A percentile compares a stretch with the other conserved stretches of the same genome.
phyloP scores from a whole-genome alignment of 78 protist genomes.

The Chrysochromulina parva region DNA sequence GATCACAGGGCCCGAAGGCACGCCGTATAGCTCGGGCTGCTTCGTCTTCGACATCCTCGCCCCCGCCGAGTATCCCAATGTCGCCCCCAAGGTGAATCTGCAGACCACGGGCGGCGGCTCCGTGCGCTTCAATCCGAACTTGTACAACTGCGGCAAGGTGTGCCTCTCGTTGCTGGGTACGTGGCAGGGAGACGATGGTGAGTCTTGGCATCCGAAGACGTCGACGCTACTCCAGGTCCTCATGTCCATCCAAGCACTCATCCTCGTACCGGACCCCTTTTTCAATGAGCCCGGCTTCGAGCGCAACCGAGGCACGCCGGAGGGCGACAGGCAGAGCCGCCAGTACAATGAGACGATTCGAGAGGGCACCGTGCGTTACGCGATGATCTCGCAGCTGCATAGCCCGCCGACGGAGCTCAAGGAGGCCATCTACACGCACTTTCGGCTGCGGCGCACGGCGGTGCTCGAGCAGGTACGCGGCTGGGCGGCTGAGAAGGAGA shows the following conservation, averaged over 20 bases:
- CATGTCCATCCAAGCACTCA: conserved; percentile 79
- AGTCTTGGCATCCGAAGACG: conserved; percentile 68
- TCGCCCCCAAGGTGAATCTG: conserved; percentile 69
- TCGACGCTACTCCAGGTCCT: conserved; percentile 75
- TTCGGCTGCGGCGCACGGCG: neutral
- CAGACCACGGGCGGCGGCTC: conserved; percentile 79
- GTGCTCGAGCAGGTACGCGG: neutral
- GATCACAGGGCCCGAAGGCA: neutral
- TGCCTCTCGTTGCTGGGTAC: conserved; percentile 82
- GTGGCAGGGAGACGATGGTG: conserved; percentile 76
- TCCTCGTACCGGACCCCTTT: conserved; percentile 74
- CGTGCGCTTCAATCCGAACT: conserved; percentile 86
- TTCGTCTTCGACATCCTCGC: conserved; percentile 61
- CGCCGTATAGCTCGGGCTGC: conserved; percentile 45
- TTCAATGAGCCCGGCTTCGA: conserved; percentile 89
- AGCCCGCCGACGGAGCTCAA: neutral
- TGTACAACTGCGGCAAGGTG: conserved; percentile 55
- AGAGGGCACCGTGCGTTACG: neutral
- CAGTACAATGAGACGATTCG: neutral
- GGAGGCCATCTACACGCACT: neutral
- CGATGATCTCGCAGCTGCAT: neutral
- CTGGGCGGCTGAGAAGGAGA: neutral
- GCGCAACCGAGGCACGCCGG: neutral
- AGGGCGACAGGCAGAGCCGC: neutral
- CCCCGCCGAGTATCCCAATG: conserved; percentile 65